Evolutionary conservation across 2,329 filamentous ascomycete species (phyloP), one percentile per base, ranked within the genome.

Genomic region (Nigrospora oryzae): DNA sequence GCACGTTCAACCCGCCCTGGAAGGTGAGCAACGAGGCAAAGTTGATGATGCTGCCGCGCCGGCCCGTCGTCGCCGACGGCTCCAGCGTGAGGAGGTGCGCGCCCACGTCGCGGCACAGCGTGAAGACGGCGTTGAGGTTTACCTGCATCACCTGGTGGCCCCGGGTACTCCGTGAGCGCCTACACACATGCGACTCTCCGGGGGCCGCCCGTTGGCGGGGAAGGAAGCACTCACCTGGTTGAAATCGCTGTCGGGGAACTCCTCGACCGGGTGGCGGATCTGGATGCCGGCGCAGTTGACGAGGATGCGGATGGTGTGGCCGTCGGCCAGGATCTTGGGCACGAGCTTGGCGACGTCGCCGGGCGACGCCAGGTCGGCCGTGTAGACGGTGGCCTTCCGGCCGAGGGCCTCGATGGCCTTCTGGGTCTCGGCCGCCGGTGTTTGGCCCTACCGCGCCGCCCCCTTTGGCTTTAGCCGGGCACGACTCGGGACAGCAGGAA

Each of bases 261-360:
- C 19, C 35, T 44, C 35, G 36, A 83, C 81, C 0, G 86, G 79
- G 63, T 93, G 85, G 13, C 89, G 75, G 50, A 81, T 75, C 64
- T 95, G 89, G 59, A 95, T 90, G 23, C 89, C 89, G 15, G 86
- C 89, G 66, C 86, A 91, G 68, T 90, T 95, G 55, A 95, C 69
- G 8, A 95, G 77, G 57, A 94, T 86, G 58, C 86, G 77, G 51
- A 94, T 79, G 58, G 79, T 59, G 60, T 81, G 73, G 40, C 75
- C 76, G 56, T 82, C 78, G 36, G 70, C 66, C n/a, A 86, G 68
- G 45, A 89, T 63, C 16, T 67, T 65, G 19, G 82, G 77, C 1
- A 80, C 67, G 2, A 90, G 71, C 0, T 66, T 63, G n/a, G 73
- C 66, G 44, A 89, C 81, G 17, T 79, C 77, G 16, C 67, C 56